Evolutionary conservation across 164 flowering plant species (phyloP).

Genomic region (Paratinospora sagittata): DNA sequence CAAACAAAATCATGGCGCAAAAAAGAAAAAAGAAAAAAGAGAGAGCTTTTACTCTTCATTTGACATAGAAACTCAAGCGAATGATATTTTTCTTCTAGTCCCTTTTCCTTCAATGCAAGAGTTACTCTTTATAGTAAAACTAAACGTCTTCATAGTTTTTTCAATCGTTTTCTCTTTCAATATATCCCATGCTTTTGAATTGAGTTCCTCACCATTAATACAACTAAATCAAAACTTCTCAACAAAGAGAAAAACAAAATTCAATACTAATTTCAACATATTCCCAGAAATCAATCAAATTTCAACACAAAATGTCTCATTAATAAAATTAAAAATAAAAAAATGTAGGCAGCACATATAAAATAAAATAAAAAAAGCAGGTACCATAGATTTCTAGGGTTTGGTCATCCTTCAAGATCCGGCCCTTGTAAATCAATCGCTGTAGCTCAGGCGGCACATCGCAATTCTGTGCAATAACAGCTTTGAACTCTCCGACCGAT

Average conservation of each 20-base stretch:
- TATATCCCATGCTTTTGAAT: background rate
- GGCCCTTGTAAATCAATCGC: constrained; percentile 68
- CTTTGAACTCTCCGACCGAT: constrained; percentile 42
- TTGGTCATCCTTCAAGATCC: constrained; percentile 67
- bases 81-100: no score
- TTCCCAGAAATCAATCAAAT: background rate
- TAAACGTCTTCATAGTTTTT: background rate
- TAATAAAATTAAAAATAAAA: no score
- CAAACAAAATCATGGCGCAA: no score
- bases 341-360: background rate
- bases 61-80: no score
- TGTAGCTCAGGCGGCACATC: constrained; percentile 55
- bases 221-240: background rate
- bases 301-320: background rate
- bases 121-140: background rate
- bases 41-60: no score
- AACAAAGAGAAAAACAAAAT: background rate
- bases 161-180: background rate
- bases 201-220: background rate
- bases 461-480: constrained; percentile 29
- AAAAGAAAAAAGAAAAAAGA: no score
- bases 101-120: no score
- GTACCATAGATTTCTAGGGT: constrained; percentile 57
- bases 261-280: background rate
- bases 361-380: background rate